Evolutionary conservation across 2,329 filamentous ascomycete species (phyloP).

Genomic region (Xylariaceae sp.): DNA sequence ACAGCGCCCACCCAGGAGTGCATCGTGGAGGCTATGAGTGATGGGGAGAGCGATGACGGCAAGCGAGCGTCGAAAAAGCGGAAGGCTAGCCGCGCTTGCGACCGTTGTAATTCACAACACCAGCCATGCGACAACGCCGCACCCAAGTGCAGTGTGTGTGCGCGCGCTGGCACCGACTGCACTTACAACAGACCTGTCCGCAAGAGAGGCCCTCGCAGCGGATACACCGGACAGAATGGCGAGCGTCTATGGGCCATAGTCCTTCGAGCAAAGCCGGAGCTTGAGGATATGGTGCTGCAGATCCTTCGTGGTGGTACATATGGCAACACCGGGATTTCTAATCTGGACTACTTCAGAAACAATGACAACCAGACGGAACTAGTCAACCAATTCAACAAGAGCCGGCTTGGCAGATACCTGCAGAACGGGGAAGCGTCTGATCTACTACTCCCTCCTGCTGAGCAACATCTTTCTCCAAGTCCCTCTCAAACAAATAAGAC

Average conservation of each 20-base stretch:
- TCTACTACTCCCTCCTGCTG: conserved; percentile 31
- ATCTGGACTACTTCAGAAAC: conserved; percentile 38
- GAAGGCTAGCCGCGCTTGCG: conserved; percentile 43
- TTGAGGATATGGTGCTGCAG: conserved; percentile 38
- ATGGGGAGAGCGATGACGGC: conserved; percentile 39
- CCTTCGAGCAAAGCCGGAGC: conserved; percentile 36
- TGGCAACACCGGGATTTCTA: conserved; percentile 34
- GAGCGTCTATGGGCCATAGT: conserved; percentile 39
- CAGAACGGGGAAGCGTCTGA: conserved; percentile 36
- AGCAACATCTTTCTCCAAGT: conserved; percentile 26
- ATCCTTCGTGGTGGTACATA: conserved; percentile 35
- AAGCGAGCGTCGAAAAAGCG: conserved; percentile 40
- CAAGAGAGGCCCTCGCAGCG: conserved; percentile 39
- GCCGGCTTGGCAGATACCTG: conserved; percentile 36
- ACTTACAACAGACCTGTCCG: conserved; percentile 41
- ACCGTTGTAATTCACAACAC: conserved; percentile 51
- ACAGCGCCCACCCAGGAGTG: conserved; percentile 14
- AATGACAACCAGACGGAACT: conserved; percentile 39
- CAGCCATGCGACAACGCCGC: conserved; percentile 52
- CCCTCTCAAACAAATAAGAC: conserved; percentile 19
- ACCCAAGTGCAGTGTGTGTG: conserved; percentile 50
- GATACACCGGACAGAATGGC: conserved; percentile 40
- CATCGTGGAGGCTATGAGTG: conserved; percentile 39
- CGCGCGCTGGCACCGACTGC: conserved; percentile 40
- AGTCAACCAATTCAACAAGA: conserved; percentile 38